These are phyloP conservation scores for Saccharum spontaneum DNA, from an alignment of 176 grass and related monocot species.

Conservation along the genomic window DNA sequence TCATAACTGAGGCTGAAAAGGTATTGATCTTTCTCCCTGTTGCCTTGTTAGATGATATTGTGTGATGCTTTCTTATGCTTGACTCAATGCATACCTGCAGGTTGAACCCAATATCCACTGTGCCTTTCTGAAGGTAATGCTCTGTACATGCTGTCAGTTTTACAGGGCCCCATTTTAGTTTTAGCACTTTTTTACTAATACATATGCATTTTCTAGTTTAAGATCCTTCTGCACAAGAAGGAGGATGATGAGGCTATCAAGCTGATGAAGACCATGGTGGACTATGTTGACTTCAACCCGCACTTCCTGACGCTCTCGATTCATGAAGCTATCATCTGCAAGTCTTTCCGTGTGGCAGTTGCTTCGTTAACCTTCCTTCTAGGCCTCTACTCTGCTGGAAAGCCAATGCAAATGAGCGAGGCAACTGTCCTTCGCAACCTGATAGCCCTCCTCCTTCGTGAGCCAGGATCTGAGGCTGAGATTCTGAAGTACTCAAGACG, in stretches of 20 bases:
- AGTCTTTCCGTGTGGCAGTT: slow-evolving; percentile 58
- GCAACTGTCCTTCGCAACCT: slow-evolving; percentile 76
- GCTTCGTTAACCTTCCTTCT: slow-evolving; percentile 65
- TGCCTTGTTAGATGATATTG: slow-evolving; percentile 16
- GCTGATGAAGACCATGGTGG: slow-evolving; percentile 71
- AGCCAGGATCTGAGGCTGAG: slow-evolving; percentile 62
- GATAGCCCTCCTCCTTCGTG: slow-evolving; percentile 61
- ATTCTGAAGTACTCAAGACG: slow-evolving; percentile 75
- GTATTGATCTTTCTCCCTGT: slow-evolving; percentile 36
- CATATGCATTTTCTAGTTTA: slow-evolving; percentile 55
- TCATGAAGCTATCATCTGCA: slow-evolving; percentile 83
- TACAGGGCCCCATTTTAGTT: slow-evolving; percentile 13
- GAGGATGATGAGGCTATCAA: slow-evolving; percentile 72
- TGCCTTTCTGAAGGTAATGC: slow-evolving; percentile 84
- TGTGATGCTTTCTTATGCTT: slow-evolving; percentile 33
- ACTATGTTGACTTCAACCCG: slow-evolving; percentile 76
- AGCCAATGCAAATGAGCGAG: slow-evolving; percentile 72
- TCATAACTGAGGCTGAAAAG: slow-evolving; percentile 76
- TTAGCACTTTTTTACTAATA: slow-evolving; percentile 42
- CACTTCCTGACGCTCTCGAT: slow-evolving; percentile 65
- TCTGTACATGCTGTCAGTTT: slow-evolving; percentile 11
- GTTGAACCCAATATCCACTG: slow-evolving; percentile 74
- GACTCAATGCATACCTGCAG: slow-evolving; percentile 45
- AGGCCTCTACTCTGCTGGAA: slow-evolving; percentile 66
- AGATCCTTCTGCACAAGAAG: slow-evolving; percentile 82